Percentiles rank a stretch among this genome's conserved stretches.
Conservation (phyloP, 2,329 filamentous ascomycete species). For the Myriosclerotinia scirpicola region DNA sequence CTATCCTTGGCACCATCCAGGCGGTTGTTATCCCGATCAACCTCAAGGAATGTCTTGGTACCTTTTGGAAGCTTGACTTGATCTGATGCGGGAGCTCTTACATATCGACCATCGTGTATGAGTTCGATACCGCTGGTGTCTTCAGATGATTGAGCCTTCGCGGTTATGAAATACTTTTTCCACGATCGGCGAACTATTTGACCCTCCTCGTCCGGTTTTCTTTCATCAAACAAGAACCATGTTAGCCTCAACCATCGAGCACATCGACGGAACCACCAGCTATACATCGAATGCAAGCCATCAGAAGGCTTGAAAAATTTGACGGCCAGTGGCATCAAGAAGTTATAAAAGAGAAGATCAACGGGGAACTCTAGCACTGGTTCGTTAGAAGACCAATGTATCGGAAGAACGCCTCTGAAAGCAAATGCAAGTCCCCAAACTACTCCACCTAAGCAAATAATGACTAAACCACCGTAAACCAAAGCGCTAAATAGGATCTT, state of each 20-base stretch:
- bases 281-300: constrained; percentile 79
- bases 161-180: constrained; percentile 51
- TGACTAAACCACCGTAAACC: constrained; percentile 90
- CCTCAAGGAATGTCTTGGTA: constrained; percentile 74
- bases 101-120: constrained; percentile 71
- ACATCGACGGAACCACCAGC: constrained; percentile 93
- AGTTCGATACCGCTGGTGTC: constrained; percentile 47
- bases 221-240: constrained; percentile 89
- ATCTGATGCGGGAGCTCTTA: constrained; percentile 90
- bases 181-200: constrained; percentile 61
- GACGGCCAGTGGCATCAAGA: constrained; percentile 85
- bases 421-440: constrained; percentile 82
- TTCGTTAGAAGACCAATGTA: constrained; percentile 91
- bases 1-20: constrained; percentile 58
- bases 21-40: constrained; percentile 65
- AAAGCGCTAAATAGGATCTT: constrained; percentile 97
- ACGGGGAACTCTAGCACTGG: constrained; percentile 92
- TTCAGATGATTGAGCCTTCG: constrained; percentile 40
- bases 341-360: constrained; percentile 95
- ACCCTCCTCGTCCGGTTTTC: constrained; percentile 79
- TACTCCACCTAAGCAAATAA: constrained; percentile 90
- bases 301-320: constrained; percentile 83
- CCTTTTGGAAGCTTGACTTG: constrained; percentile 92
- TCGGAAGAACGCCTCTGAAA: constrained; percentile 73
- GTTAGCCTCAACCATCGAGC: constrained; percentile 78